Conservation (phyloP, 2,329 filamentous ascomycete genomes). For the Aureobasidium pullulans region DNA sequence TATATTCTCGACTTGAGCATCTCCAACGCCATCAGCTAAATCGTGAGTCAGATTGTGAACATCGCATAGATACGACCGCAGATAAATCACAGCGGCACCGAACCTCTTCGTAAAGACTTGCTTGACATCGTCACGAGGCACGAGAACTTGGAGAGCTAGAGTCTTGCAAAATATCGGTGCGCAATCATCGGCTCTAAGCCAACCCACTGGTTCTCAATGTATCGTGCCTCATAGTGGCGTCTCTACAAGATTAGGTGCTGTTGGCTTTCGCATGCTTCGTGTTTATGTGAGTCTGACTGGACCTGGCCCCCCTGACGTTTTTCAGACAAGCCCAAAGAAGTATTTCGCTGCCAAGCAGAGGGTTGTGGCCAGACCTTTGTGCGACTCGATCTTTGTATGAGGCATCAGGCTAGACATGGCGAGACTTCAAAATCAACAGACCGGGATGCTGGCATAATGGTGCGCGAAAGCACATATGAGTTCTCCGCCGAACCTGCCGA, state of each 20-base stretch:
- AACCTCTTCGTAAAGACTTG: too few species aligned
- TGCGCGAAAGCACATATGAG: not conserved
- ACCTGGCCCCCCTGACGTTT: constrained; percentile 12
- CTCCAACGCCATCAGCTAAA: constrained; percentile 91
- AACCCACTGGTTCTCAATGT: too few species aligned
- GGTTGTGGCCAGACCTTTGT: constrained; percentile 89
- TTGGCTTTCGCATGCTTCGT: too few species aligned
- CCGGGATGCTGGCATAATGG: not conserved
- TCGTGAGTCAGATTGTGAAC: constrained; percentile 47
- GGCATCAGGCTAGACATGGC: constrained; percentile 37
- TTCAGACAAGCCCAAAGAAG: constrained; percentile 81
- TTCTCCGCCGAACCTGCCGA: not conserved
- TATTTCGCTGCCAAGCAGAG: constrained; percentile 82
- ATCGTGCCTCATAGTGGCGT: too few species aligned
- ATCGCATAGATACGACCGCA: not conserved
- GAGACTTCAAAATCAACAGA: constrained; percentile 47
- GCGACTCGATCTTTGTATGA: constrained; percentile 78
- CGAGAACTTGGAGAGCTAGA: too few species aligned
- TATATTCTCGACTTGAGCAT: constrained; percentile 89
- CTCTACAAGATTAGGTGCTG: too few species aligned
- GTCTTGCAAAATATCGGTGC: too few species aligned
- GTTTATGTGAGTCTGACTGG: not conserved
- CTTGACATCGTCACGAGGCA: too few species aligned
- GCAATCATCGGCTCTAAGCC: too few species aligned
- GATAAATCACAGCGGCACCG: too few species aligned